Evolutionary conservation across 1,284 basidiomycete species (phyloP).

Genomic region (Xerocomus minutiporus): DNA sequence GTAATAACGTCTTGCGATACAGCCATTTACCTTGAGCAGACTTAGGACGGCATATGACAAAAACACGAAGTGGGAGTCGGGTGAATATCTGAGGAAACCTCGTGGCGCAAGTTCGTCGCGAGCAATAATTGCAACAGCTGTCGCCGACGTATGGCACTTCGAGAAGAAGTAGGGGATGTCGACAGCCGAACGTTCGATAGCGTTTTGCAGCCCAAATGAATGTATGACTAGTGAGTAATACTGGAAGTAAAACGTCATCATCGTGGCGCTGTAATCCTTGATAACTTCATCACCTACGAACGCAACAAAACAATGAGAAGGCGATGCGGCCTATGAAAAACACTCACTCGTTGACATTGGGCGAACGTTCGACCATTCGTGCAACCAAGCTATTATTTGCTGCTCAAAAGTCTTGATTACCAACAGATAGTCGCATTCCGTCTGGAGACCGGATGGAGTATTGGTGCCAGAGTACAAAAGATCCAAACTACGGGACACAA

Average conservation of each 20-base stretch:
- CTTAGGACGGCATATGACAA: slow-evolving; percentile 85
- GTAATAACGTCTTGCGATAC: background rate
- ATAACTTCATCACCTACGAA: slow-evolving; percentile 30
- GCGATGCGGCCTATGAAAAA: background rate
- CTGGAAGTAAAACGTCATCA: slow-evolving; percentile 74
- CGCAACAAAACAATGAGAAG: slow-evolving; percentile 6
- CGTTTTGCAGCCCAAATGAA: slow-evolving; percentile 93
- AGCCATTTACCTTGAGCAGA: slow-evolving; percentile 68
- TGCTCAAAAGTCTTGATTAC: slow-evolving; percentile 82
- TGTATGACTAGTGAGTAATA: slow-evolving; percentile 87
- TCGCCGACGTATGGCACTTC: slow-evolving; percentile 75
- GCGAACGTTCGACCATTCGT: slow-evolving; percentile 50
- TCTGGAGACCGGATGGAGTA: slow-evolving; percentile 78
- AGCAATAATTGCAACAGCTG: slow-evolving; percentile 63
- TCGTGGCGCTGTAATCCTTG: slow-evolving; percentile 48
- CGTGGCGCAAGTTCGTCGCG: slow-evolving; percentile 71
- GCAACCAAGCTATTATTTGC: slow-evolving; percentile 67
- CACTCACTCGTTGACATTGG: slow-evolving; percentile 16
- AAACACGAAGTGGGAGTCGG: slow-evolving; percentile 91
- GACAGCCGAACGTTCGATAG: slow-evolving; percentile 69
- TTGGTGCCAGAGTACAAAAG: slow-evolving; percentile 84
- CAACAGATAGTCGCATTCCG: slow-evolving; percentile 83
- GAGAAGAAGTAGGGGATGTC: slow-evolving; percentile 86
- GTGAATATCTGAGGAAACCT: slow-evolving; percentile 79
- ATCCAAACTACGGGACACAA: slow-evolving; percentile 85